A percentile compares a stretch with the other conserved stretches of the same genome.
Conservation (phyloP, 192 early-diverging fungal species). For the Umbelopsis sp. region DNA sequence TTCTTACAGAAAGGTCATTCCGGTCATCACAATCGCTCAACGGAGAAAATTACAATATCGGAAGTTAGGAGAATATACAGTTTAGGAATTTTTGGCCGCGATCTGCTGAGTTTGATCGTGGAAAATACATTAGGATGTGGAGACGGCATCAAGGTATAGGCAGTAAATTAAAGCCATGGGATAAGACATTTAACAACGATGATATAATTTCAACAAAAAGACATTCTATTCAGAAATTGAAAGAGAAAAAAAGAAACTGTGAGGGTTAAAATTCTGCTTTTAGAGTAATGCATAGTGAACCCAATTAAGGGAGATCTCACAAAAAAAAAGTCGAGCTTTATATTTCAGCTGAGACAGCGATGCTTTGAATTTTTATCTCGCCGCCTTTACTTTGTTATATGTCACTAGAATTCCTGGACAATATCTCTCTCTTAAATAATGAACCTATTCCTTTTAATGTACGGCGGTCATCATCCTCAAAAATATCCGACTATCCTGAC, state of each 20-base stretch:
- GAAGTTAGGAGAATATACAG: conserved; percentile 2
- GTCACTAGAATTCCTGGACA: conserved; percentile 6
- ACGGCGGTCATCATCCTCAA: conserved; percentile 1
- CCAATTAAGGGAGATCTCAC: conserved; percentile 5
- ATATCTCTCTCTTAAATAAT: conserved; percentile 19
- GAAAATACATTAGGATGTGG: too few relatives aligned
- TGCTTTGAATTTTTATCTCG: not conserved
- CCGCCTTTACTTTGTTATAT: conserved; percentile 5
- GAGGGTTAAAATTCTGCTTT: too few relatives aligned
- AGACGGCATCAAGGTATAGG: not conserved
- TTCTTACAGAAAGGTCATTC: not conserved
- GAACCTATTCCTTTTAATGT: conserved; percentile 1
- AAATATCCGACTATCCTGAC: conserved; percentile 6
- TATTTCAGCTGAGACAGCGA: not conserved
- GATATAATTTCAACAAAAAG: too few relatives aligned
- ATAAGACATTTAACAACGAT: too few relatives aligned
- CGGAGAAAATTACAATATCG: not conserved
- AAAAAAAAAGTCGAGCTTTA: conserved; percentile 13
- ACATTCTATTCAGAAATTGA: too few relatives aligned
- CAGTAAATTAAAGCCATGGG: not conserved
- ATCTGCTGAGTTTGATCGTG: conserved; percentile 1
- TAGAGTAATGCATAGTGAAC: not conserved
- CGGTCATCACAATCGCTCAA: not conserved
- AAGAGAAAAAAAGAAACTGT: too few relatives aligned
- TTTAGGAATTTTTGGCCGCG: conserved; percentile 12